Base-by-base conservation (phyloP, 73 alveolate genomes). In the Paramecium octaurelia region DNA sequence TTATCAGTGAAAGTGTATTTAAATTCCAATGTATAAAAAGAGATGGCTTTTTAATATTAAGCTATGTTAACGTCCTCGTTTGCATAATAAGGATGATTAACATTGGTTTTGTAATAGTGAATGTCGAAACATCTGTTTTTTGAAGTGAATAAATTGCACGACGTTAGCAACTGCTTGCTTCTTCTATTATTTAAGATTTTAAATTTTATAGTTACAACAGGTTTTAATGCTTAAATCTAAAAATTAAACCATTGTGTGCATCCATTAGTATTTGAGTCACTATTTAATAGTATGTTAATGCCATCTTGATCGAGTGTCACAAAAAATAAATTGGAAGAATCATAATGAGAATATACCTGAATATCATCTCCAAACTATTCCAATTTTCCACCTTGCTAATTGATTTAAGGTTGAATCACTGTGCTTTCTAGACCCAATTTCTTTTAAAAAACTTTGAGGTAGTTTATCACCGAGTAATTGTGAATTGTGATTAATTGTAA, bases 201-300 rank as follows among this genome's bases (percentile, higher is more conserved):
- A 54, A 54, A 54, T 54, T 54, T 54, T 54, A 54, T 54, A 7
- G 69, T 54, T 54, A 54, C 29, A 16, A 16, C 69, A 54, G 31
- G 31, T 54, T 54, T 54, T 54, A 54, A 54, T 54, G 69, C 27
- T 64, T 71, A 27, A 64, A 89, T 35, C 31, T 85, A 84, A 43
- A 89, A 89, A 89, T 89, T 58, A 73, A 89, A 89, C 94, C 94
- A 89, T 24, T 77, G 50, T 8, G 94, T 89, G 58, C 86, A 89
- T 23, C 94, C 94, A 71, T 89, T 83, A 27, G 94, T 89, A 43
- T 89, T 89, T 27, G 94, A 70, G 23, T 89, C 94, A 80, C 76
- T 44, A 18, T 34, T 21, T 42, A 80, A 43, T 40, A 80, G n/a
- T 2, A 80, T 42, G 34, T 80, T 80, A 1, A 80, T 42, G 23